These are phyloP conservation scores for Aspergillus quadricinctus DNA, from an alignment of 2,329 filamentous ascomycete species.

Conservation along the genomic window DNA sequence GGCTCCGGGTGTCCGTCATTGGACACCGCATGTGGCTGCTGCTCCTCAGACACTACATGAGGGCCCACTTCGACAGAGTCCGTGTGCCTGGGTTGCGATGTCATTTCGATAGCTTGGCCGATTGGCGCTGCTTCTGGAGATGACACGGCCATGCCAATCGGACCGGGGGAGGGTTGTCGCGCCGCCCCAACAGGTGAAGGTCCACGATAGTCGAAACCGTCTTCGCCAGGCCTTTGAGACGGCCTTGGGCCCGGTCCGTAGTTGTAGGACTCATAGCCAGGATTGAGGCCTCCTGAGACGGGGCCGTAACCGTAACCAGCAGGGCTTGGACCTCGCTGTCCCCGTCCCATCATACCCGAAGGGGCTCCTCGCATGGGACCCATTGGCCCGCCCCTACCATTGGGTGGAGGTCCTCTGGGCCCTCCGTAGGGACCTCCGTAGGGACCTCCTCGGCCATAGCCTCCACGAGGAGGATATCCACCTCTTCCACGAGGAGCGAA, in stretches of 20 bases:
- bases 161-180: slow-evolving; percentile 30
- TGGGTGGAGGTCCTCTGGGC: slow-evolving; percentile 30
- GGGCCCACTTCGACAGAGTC: slow-evolving; percentile 22
- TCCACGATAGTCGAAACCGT: slow-evolving; percentile 22
- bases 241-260: slow-evolving; percentile 17
- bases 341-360: slow-evolving; percentile 41
- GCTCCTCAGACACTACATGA: slow-evolving; percentile 27
- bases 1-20: slow-evolving; percentile 22
- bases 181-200: slow-evolving; percentile 16
- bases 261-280: slow-evolving; percentile 33
- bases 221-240: slow-evolving; percentile 22
- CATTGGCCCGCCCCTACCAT: slow-evolving; percentile 43
- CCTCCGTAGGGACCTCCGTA: slow-evolving; percentile 37
- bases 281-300: slow-evolving; percentile 35
- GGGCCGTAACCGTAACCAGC: slow-evolving; percentile 53
- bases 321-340: slow-evolving; percentile 45
- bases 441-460: slow-evolving; percentile 39
- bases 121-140: slow-evolving; percentile 39
- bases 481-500: slow-evolving; percentile 55
- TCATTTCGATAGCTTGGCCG: slow-evolving; percentile 75
- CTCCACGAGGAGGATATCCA: slow-evolving; percentile 46
- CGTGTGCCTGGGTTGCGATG: slow-evolving; percentile 56
- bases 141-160: slow-evolving; percentile 31
- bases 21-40: slow-evolving; percentile 23
- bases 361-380: slow-evolving; percentile 32